phyloP scores from a whole-genome alignment of 1,284 basidiomycete genomes.

The Austroboletus olivaceoglutinosus region DNA sequence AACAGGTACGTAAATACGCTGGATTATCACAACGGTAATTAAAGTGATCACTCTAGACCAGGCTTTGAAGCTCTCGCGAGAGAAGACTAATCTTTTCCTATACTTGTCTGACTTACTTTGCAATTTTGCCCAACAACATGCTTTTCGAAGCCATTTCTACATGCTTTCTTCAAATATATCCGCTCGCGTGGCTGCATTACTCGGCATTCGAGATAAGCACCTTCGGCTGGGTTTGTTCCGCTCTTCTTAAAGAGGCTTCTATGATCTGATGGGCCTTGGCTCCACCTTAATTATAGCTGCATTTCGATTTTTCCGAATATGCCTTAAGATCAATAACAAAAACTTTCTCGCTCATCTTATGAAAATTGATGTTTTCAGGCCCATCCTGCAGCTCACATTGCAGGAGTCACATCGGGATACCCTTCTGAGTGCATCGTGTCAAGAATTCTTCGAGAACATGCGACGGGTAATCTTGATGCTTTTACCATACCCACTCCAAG shows the following conservation, averaged over 20 bases:
- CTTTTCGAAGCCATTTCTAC: conserved; percentile 88
- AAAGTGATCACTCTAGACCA: conserved; percentile 40
- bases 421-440: conserved; percentile 89
- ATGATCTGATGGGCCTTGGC: conserved; percentile 11
- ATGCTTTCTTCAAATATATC: conserved; percentile 80
- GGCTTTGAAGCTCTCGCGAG: conserved; percentile 57
- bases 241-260: background rate
- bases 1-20: conserved; percentile 45
- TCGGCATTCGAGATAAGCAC: conserved; percentile 87
- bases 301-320: conserved; percentile 87
- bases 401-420: conserved; percentile 87
- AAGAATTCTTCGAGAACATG: conserved; percentile 93
- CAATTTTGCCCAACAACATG: conserved; percentile 85
- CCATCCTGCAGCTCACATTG: conserved; percentile 79
- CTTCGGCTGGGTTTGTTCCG: conserved; percentile 73
- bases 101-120: conserved; percentile 89
- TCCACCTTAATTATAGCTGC: conserved; percentile 54
- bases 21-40: background rate
- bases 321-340: conserved; percentile 82
- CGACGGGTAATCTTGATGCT: conserved; percentile 58
- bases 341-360: conserved; percentile 84
- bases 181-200: conserved; percentile 70
- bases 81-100: conserved; percentile 74
- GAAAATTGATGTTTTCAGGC: conserved; percentile 82
- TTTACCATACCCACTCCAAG: conserved; percentile 2